Evolutionary conservation across 176 grass and related monocot genomes (phyloP).

Genomic region (Aechmea fasciata): DNA sequence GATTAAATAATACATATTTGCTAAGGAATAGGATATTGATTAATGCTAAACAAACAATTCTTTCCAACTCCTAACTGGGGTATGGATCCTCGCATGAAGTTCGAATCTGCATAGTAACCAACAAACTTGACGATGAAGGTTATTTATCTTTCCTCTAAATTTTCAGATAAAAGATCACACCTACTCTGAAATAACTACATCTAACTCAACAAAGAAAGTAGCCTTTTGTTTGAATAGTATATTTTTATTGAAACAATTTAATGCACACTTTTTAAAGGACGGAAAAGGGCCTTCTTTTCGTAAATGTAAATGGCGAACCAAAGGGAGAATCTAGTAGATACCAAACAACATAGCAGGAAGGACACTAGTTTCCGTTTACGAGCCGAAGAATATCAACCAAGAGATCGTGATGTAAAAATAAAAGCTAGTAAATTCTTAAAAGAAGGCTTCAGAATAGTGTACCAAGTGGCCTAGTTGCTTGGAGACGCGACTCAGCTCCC

Average conservation of each 20-base stretch:
- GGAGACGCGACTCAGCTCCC: slow-evolving; percentile 35
- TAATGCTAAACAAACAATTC: neutral
- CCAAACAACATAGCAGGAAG: no score
- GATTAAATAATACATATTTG: neutral
- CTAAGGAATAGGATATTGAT: neutral
- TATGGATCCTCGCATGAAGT: no score
- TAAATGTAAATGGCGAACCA: neutral
- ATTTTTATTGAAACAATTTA: neutral
- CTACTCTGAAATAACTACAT: neutral
- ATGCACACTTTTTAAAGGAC: neutral
- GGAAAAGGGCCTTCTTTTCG: neutral
- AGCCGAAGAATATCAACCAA: no score
- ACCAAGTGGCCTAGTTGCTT: slow-evolving; percentile 46
- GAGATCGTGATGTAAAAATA: no score
- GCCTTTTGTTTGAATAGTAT: no score
- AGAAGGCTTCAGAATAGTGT: slow-evolving; percentile 10
- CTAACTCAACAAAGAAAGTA: neutral
- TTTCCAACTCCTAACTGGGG: neutral
- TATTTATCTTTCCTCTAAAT: no score
- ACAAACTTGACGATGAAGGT: no score
- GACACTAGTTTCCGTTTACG: no score
- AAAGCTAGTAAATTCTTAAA: neutral
- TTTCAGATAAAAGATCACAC: neutral
- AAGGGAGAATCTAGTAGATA: no score
- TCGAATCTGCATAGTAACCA: no score